Percentiles rank a stretch among this genome's conserved stretches.
phyloP scores from a whole-genome alignment of 106 monocot species.

The Acanthochlamys bracteata region DNA sequence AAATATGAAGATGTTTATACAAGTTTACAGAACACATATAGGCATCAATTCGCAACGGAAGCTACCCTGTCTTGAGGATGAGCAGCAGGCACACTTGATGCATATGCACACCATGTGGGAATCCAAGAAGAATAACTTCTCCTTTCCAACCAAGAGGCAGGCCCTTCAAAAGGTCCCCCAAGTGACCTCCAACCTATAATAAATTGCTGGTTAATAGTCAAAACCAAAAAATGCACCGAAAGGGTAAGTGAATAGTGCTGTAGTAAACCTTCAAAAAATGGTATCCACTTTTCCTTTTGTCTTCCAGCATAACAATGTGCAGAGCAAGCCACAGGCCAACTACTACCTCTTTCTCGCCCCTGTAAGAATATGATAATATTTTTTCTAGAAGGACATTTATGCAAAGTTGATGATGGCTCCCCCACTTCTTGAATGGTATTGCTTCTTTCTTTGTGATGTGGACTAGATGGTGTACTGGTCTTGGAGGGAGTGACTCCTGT shows the following conservation, averaged over 20 bases:
- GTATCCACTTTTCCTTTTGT: slow-evolving; percentile 46
- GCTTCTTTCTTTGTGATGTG: slow-evolving; percentile 13
- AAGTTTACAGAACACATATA: not conserved
- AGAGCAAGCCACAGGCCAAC: slow-evolving; percentile 30
- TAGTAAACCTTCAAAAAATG: slow-evolving; percentile 49
- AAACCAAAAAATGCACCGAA: not conserved
- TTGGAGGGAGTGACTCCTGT: slow-evolving; percentile 22
- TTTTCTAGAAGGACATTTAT: slow-evolving; percentile 9
- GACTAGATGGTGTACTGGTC: slow-evolving; percentile 14
- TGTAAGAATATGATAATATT: slow-evolving; percentile 50
- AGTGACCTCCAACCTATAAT: slow-evolving; percentile 74
- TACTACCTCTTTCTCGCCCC: slow-evolving; percentile 50
- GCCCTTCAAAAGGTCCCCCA: slow-evolving; percentile 60
- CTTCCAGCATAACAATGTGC: slow-evolving; percentile 33
- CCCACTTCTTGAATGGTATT: slow-evolving; percentile 15
- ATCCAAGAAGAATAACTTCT: slow-evolving; percentile 61
- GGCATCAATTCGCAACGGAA: not conserved
- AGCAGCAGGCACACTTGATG: slow-evolving; percentile 46
- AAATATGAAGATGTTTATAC: not conserved
- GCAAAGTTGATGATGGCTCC: slow-evolving; percentile 5
- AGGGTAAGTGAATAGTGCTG: not conserved
- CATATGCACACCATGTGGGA: slow-evolving; percentile 79
- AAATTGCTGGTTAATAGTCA: not conserved
- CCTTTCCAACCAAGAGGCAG: slow-evolving; percentile 32
- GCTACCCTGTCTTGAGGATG: slow-evolving; percentile 58